These are phyloP conservation scores for Aspergillus haitiensis DNA, from an alignment of 495 filamentous ascomycete genomes.

Conservation along the genomic window DNA sequence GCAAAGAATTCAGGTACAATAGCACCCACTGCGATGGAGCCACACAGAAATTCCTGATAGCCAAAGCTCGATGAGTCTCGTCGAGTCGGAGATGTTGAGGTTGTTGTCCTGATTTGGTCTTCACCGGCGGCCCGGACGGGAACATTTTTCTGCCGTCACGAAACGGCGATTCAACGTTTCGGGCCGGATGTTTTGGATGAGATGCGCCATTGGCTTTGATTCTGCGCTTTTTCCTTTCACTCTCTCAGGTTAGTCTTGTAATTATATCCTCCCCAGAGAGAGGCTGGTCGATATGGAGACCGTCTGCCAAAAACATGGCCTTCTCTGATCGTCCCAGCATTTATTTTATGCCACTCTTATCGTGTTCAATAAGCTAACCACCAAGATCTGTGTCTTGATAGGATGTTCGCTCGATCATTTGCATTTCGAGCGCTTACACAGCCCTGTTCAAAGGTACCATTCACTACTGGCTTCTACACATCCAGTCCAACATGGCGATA, in stretches of 20 bases:
- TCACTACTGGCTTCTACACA: slow-evolving; percentile 18
- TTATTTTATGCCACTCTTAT: not conserved
- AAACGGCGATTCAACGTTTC: slow-evolving; percentile 20
- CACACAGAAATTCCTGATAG: slow-evolving; percentile 11
- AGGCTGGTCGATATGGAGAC: not conserved
- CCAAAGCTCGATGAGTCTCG: slow-evolving; percentile 12
- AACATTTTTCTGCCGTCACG: slow-evolving; percentile 50
- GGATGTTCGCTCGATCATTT: slow-evolving; percentile 38
- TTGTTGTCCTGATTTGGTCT: slow-evolving; percentile 36
- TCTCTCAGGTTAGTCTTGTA: not conserved
- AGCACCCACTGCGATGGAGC: slow-evolving; percentile 34
- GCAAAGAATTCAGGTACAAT: slow-evolving; percentile 25
- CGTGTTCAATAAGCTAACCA: slow-evolving; percentile 5
- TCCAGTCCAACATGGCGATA: slow-evolving; percentile 31
- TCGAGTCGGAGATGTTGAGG: slow-evolving; percentile 38
- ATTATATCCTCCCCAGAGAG: not conserved
- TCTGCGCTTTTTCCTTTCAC: not conserved
- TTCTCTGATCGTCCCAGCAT: not conserved
- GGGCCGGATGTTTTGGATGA: not conserved
- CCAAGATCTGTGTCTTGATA: slow-evolving; percentile 7
- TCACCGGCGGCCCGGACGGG: slow-evolving; percentile 49
- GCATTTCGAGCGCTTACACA: slow-evolving; percentile 32
- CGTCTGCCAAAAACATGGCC: not conserved
- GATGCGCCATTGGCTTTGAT: slow-evolving; percentile 1
- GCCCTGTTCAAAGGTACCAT: slow-evolving; percentile 26